These are phyloP conservation scores for Dactylorhiza incarnata DNA, from an alignment of 106 monocot species.

Conservation along the genomic window DNA sequence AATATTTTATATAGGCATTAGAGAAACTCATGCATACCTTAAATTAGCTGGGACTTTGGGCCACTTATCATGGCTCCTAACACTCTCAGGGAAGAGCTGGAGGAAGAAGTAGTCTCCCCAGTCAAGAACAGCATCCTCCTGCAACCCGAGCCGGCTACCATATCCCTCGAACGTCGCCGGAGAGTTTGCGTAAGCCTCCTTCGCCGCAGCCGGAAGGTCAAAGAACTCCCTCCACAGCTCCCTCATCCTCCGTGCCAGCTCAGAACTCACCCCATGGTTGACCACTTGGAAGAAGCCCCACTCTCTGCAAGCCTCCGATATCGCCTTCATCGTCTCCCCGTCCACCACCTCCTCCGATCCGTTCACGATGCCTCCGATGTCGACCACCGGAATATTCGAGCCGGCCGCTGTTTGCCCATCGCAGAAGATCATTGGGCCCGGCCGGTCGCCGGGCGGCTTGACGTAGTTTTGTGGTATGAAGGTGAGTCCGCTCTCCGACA, in stretches of 20 bases:
- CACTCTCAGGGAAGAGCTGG: background rate
- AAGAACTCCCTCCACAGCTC: constrained; percentile 24
- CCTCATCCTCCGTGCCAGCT: background rate
- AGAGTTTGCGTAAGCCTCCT: constrained; percentile 16
- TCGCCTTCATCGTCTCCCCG: background rate
- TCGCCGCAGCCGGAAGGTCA: constrained; percentile 18
- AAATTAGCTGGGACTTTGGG: constrained; percentile 10
- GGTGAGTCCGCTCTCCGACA: background rate
- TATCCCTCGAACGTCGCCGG: constrained; percentile 28
- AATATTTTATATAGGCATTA: too few relatives aligned
- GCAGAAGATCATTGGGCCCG: too few relatives aligned
- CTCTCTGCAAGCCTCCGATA: constrained; percentile 13
- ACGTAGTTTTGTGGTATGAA: constrained; percentile 6
- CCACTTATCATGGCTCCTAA: constrained; percentile 18
- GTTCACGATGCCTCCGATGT: background rate
- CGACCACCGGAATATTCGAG: background rate
- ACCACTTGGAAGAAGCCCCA: constrained; percentile 29
- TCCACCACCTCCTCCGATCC: background rate
- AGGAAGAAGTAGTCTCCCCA: constrained; percentile 19
- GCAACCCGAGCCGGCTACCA: constrained; percentile 26
- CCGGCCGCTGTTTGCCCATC: background rate
- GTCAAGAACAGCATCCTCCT: constrained; percentile 19
- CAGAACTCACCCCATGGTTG: constrained; percentile 15
- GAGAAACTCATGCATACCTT: constrained; percentile 2
- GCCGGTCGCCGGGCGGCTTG: constrained; percentile 9